Evolutionary conservation across 768 basidiomycete species (phyloP), one percentile per base, ranked within the genome.

Genomic region (Amanita fuliginea): DNA sequence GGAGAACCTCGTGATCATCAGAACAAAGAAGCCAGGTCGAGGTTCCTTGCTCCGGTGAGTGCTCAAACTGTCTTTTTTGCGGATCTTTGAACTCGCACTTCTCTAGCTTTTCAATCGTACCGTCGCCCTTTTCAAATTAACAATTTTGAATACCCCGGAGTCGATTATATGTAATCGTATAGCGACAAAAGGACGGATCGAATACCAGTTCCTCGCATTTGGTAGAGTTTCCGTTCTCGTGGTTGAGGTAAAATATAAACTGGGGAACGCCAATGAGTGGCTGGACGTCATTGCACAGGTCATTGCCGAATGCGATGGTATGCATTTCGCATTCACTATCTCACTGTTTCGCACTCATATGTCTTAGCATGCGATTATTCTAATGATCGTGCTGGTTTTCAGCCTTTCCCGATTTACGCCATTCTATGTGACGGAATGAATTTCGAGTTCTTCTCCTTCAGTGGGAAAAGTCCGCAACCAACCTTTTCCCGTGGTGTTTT

Each of bases 261-360:
- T 45, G 2, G 28, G 43, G 7, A 6, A 19, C 16, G 43, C 26
- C 14, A 4, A 45, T 16, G 43, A 45, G 43, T 3, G 43, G 6
- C 6, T 45, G 33, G 43, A 55, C 22, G 52, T 49, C 4, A 53
- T 55, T 47, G 54, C 54, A 13, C 54, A 55, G 33, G 46, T 45
- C 26, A 45, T 45, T 22, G 33, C 45, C 19, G 45, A 46, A 53
- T 51, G 49, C 18, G 52, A 56, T 42, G 49, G 55, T 56, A 39
- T 13, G 46, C 44, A 30, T 30, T 36, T 11, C 26, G 22, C 10
- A 44, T 52, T 24, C 28, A 18, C 35, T 19, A 26, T 46, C 24
- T 47, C 39, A 34, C 5, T n/a, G n/a, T n/a, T n/a, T 34, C 26
- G 19, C 45, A 46, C 44, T 30, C 42, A 41, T 32, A n/a, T 39